Evolutionary conservation across 306 rosid species (phyloP).

Genomic region (Sicyos edulis): DNA sequence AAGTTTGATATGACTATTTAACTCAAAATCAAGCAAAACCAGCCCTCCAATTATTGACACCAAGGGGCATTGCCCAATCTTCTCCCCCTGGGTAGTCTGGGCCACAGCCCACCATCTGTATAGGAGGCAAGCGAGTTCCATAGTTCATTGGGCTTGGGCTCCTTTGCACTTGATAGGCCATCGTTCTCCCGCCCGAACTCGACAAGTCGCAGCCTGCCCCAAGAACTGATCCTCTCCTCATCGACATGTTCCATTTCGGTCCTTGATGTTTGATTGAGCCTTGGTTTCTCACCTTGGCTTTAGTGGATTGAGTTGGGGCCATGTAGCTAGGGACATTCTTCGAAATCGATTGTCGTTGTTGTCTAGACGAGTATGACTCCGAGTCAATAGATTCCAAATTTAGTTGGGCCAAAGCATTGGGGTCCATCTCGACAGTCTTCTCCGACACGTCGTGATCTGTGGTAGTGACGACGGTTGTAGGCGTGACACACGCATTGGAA

Average conservation of each 20-base stretch:
- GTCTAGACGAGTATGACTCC: conserved; percentile 28
- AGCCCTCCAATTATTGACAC: conserved; percentile 52
- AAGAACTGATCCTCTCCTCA: conserved; percentile 22
- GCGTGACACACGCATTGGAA: conserved; percentile 33
- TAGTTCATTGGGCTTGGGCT: conserved; percentile 60
- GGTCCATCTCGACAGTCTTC: conserved; percentile 76
- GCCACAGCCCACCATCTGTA: conserved; percentile 33
- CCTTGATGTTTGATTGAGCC: conserved; percentile 37
- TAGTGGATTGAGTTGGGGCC: conserved; percentile 87
- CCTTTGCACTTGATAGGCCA: conserved; percentile 26
- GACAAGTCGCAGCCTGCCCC: conserved; percentile 54
- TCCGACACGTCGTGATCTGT: conserved; percentile 60
- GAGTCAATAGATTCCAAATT: conserved; percentile 29
- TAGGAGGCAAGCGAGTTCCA: conserved; percentile 35
- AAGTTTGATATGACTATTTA: neutral
- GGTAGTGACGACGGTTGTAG: conserved; percentile 31
- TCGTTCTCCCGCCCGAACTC: conserved; percentile 44
- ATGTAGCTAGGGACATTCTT: conserved; percentile 62
- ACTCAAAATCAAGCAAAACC: conserved; percentile 25
- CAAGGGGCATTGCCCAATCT: conserved; percentile 56
- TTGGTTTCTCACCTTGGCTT: conserved; percentile 62
- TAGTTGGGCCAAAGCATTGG: conserved; percentile 22
- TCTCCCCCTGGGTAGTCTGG: conserved; percentile 38
- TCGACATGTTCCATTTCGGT: conserved; percentile 50
- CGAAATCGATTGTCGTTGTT: conserved; percentile 16